Conservation (phyloP, 1,284 basidiomycete species). For the Boletus smithii region DNA sequence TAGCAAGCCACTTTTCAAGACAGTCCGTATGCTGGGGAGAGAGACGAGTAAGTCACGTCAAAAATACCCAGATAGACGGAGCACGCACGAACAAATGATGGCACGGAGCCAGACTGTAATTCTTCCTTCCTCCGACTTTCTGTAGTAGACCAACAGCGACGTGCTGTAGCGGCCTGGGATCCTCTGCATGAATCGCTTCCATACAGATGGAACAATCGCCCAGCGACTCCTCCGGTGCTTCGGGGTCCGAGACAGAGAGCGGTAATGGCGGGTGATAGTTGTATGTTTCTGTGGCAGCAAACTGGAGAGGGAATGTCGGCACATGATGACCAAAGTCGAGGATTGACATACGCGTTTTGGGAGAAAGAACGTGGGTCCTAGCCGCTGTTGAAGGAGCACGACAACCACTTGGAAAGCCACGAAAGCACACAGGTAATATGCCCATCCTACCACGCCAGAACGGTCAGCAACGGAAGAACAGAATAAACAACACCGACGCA, state of each 20-base stretch:
- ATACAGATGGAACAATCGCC: conserved; percentile 90
- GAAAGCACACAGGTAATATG: conserved; percentile 59
- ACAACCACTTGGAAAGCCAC: conserved; percentile 63
- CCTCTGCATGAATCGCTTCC: conserved; percentile 73
- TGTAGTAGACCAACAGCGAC: conserved; percentile 35
- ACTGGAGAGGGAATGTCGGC: conserved; percentile 39
- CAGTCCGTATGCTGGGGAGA: conserved; percentile 73
- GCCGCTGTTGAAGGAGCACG: conserved; percentile 69
- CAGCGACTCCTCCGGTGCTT: conserved; percentile 67
- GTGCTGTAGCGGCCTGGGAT: conserved; percentile 36
- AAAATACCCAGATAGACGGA: not conserved
- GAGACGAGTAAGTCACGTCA: conserved; percentile 1
- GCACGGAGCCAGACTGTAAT: conserved; percentile 85
- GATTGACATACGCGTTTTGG: conserved; percentile 46
- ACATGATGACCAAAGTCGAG: not conserved
- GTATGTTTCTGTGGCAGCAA: conserved; percentile 61
- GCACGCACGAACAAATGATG: conserved; percentile 80
- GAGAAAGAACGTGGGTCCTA: conserved; percentile 84
- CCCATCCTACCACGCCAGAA: conserved; percentile 51
- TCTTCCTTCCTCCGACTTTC: conserved; percentile 48
- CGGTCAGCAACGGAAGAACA: not conserved
- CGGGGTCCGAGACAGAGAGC: conserved; percentile 53
- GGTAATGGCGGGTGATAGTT: conserved; percentile 83
- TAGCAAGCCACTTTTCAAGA: conserved; percentile 83
- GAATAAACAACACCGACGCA: conserved; percentile 34